Evolutionary conservation across 176 grass and related monocot species (phyloP), one percentile per base, ranked within the genome.

Genomic region (Bothriochloa decipiens): DNA sequence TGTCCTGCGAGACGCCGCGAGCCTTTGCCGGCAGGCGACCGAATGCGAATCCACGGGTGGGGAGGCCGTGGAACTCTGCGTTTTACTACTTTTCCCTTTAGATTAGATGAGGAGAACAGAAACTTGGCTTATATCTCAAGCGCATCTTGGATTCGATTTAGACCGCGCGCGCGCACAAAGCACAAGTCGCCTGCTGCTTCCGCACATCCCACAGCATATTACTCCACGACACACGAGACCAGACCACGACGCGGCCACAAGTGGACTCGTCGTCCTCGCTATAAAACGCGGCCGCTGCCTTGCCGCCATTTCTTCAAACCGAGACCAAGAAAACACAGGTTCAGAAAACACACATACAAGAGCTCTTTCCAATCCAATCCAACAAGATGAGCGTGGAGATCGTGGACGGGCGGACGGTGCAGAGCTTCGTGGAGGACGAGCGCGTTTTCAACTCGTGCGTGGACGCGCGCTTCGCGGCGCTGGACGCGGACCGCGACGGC

Each of bases 311-410:
- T 67, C 45, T 11, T 89, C 89, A 82, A 72, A 65, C 65, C 20
- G 61, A 55, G 4, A 28, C 75, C 71, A 11, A 20, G 0, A 23
- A 8, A 16, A 16, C 16, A 17, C 23, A 13, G 20, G 25, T 22
- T 8, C 52, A 53, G 49, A 15, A 15, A 15, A 0, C 16, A 8
- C 18, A 57, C 15, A 18, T 18, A 70, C 23, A 11, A 26, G 62
- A 28, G 37, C 68, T n/a, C 11, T 6, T n/a, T n/a, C 52, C 52
- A 23, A 3, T 4, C 37, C 62, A 86, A 50, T 17, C 47, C 15
- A 49, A 55, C 15, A 49, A 55, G 17, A 97, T 94, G 94, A 97
- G 91, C 84, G 85, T 97, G 32, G 94, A 93, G 81, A 84, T 97
- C 25, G 20, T 96, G n/a, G 94, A 93, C 72, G 87, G 90, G 23